These are phyloP conservation scores for Blastomyces parvus DNA, from an alignment of 2,329 filamentous ascomycete genomes.

Conservation along the genomic window DNA sequence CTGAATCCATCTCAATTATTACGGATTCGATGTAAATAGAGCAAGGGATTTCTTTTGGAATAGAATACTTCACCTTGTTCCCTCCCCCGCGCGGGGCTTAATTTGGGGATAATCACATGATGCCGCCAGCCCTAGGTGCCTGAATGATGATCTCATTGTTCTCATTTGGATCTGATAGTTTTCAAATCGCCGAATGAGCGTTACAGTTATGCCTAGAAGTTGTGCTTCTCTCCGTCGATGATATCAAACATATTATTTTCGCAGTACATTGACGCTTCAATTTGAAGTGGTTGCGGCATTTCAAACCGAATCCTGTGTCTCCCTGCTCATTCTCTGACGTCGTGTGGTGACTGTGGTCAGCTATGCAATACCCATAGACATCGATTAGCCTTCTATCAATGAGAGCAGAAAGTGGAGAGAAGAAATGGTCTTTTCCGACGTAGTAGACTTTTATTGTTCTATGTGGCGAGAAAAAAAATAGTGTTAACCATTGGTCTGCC, in stretches of 20 bases:
- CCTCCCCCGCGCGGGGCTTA: not conserved
- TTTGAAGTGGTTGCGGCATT: not conserved
- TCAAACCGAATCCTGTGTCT: not conserved
- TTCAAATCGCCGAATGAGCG: no score
- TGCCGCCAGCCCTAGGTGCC: not conserved
- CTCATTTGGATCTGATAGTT: no score
- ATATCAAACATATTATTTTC: not conserved
- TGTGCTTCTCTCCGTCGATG: no score
- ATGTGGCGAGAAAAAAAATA: not conserved
- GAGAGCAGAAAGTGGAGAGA: no score
- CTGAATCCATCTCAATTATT: constrained; percentile 8
- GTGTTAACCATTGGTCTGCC: not conserved
- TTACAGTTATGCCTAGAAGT: no score
- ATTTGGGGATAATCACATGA: not conserved
- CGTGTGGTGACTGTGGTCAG: no score
- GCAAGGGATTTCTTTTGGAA: not conserved
- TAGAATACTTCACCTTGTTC: not conserved
- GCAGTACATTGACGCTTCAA: not conserved
- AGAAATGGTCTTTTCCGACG: no score
- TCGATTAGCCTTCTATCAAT: no score
- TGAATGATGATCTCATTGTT: not conserved
- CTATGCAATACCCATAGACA: no score
- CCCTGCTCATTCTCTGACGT: no score
- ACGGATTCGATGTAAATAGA: not conserved
- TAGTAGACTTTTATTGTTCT: not conserved